Evolutionary conservation across 2,329 filamentous ascomycete genomes (phyloP), one percentile per base, ranked within the genome.

Genomic region (Tolypocladium album): DNA sequence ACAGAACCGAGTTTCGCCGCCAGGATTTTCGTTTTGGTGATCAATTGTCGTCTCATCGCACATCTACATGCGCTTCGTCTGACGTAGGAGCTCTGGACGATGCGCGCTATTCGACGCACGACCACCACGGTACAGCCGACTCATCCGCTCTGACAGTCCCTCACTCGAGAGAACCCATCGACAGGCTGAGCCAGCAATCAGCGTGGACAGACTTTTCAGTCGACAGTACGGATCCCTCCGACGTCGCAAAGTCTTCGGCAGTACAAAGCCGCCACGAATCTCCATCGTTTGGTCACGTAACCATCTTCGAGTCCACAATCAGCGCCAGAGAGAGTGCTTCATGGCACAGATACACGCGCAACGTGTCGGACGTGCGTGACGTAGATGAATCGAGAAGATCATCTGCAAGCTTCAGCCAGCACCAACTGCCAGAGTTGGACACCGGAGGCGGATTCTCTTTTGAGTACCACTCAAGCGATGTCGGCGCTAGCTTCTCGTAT

Each of bases 201-300:
- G 74, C 77, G n/a, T 86, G 83, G 83, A 85, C 83, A 34, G 82
- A 86, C 66, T 79, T 82, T 61, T 83, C 82, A 0, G 72, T 85
- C 12, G 81, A 82, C 20, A 84, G 80, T 61, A 76, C 74, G 24
- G 79, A 82, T 61, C 64, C 64, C n/a, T 71, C 72, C 15, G 70
- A 72, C 47, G 62, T 58, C 12, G 63, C 65, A 20, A 67, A 64
- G 55, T 72, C 72, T 9, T 67, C 71, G 20, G 68, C 64, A 34
- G 63, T 71, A 58, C 68, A 67, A n/a, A 65, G 65, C 38, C 58
- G 62, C 27, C 64, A 67, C 27, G 70, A 70, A 47, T 66, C 67
- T 39, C 65, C 66, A 3, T 62, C 67, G 8, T 70, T 66, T 58
- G 69, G 70, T 20, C 68, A 74, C 62, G 69, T 67, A 36, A 74